Evolutionary conservation across 306 rosid genomes (phyloP).

Genomic region (Malus asiatica): DNA sequence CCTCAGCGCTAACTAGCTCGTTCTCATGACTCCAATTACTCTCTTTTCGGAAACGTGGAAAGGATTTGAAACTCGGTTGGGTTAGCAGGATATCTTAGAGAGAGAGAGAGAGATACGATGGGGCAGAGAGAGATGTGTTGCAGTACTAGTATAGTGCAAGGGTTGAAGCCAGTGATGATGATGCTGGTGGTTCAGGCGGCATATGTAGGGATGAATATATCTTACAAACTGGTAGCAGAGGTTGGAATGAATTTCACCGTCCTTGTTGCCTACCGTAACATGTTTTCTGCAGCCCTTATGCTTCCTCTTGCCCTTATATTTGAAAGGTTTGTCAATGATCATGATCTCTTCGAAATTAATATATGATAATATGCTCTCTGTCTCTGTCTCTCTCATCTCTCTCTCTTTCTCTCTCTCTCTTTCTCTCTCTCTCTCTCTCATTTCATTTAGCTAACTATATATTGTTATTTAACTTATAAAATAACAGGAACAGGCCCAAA

Average conservation of each 20-base stretch:
- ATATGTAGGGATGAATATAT: slow-evolving; percentile 24
- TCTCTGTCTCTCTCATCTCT: too few species aligned
- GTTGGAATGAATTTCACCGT: slow-evolving; percentile 35
- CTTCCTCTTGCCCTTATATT: slow-evolving; percentile 35
- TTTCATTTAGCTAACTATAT: neutral
- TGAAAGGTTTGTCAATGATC: slow-evolving; percentile 7
- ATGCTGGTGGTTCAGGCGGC: slow-evolving; percentile 36
- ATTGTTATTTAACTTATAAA: neutral
- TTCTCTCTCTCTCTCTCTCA: neutral
- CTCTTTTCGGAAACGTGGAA: too few species aligned
- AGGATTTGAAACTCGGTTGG: too few species aligned
- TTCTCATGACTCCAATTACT: too few species aligned
- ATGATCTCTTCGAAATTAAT: too few species aligned
- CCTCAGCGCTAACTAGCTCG: too few species aligned
- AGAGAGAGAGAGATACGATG: too few species aligned
- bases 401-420: too few species aligned
- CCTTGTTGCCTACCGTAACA: slow-evolving; percentile 39
- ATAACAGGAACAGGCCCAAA: slow-evolving; percentile 44
- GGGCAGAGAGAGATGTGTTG: too few species aligned
- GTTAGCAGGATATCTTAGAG: too few species aligned
- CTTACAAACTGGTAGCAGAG: slow-evolving; percentile 23
- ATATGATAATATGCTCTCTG: too few species aligned
- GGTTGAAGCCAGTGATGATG: slow-evolving; percentile 29
- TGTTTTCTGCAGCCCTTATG: slow-evolving; percentile 32
- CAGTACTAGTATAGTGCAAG: neutral